Base-by-base conservation (phyloP, 352 stramenopile genomes). In the Phytophthora pinifolia region DNA sequence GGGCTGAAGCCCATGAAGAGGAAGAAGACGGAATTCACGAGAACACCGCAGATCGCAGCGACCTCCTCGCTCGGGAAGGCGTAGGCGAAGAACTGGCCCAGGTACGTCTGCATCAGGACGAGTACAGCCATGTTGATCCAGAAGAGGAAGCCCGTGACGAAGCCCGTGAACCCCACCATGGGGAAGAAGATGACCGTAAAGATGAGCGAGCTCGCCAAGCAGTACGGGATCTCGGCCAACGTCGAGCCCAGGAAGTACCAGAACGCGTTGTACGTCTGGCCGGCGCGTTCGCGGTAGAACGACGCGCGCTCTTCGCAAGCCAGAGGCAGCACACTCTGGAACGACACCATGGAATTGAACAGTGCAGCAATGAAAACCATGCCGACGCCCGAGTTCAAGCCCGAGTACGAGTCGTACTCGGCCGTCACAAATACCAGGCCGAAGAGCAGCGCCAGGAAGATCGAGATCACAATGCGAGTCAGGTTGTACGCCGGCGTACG, bases 191-290 rank as follows among this genome's bases (percentile, higher is more conserved):
- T 33, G 6, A 29, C 25, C 6, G 51, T 59, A 17, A 59, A 59
- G 6, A 59, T n/a, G 4, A 29, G 8, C 9, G 30, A n/a, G 6
- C 41, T 44, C 13, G 15, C 2, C 32, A 59, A 59, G 32, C 51
- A 59, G 41, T 59, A 83, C 35, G 73, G 73, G 39, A 83, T 74
- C 70, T 98, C 92, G 9, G 74, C 69, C n/a, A 97, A 20, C 13
- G 71, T 89, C 36, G 77, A 83, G 8, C 79, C 77, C 2, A 96
- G 39, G 29, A 79, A 81, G 59, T 97, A 92, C 56, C 86, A 83
- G n/a, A 78, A 55, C 31, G 83, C 62, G 44, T 85, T 79, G 64
- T 98, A 98, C 61, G 96, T 97, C 60, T 91, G 62, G 20, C 85
- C 76, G 9, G 86, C 79, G 20, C 93, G 88, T 59, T 98, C 92